These are phyloP conservation scores for Pichia sporocuriosa DNA, from an alignment of 805 yeast genomes.

Conservation along the genomic window DNA sequence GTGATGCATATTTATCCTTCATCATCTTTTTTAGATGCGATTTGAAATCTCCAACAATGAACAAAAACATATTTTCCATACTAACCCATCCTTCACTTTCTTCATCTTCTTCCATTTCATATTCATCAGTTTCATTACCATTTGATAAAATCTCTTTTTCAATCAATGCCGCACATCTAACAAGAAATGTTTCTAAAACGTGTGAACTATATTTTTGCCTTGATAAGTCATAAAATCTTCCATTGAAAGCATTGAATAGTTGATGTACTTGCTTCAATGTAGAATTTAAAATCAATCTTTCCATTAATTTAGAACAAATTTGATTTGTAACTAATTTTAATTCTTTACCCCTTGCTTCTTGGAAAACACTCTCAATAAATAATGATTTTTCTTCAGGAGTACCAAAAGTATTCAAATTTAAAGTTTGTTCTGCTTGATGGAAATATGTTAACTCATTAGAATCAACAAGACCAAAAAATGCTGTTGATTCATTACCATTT, in stretches of 20 bases:
- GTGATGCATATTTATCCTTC: conserved; percentile 79
- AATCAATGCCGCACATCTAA: conserved; percentile 63
- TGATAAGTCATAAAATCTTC: conserved; percentile 70
- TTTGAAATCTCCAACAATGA: conserved; percentile 59
- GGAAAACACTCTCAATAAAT: conserved; percentile 71
- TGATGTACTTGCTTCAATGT: conserved; percentile 57
- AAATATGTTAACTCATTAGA: conserved; percentile 82
- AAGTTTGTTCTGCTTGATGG: conserved; percentile 83
- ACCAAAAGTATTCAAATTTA: conserved; percentile 74
- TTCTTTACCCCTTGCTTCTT: conserved; percentile 85
- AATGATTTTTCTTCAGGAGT: conserved; percentile 63
- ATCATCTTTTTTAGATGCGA: conserved; percentile 56
- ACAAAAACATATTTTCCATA: conserved; percentile 60
- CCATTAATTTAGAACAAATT: conserved; percentile 88
- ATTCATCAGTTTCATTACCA: conserved; percentile 31
- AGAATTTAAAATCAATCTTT: conserved; percentile 68
- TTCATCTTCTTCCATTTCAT: conserved; percentile 27
- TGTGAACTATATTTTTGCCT: conserved; percentile 92
- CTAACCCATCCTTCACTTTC: conserved; percentile 37
- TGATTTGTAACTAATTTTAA: conserved; percentile 89
- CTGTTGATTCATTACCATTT: conserved; percentile 19
- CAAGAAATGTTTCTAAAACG: conserved; percentile 79
- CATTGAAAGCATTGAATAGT: conserved; percentile 59
- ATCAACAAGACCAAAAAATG: conserved; percentile 85
- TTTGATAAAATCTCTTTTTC: conserved; percentile 63